phyloP scores from a whole-genome alignment of 2,329 filamentous ascomycete species.

The Geosmithia flava region DNA sequence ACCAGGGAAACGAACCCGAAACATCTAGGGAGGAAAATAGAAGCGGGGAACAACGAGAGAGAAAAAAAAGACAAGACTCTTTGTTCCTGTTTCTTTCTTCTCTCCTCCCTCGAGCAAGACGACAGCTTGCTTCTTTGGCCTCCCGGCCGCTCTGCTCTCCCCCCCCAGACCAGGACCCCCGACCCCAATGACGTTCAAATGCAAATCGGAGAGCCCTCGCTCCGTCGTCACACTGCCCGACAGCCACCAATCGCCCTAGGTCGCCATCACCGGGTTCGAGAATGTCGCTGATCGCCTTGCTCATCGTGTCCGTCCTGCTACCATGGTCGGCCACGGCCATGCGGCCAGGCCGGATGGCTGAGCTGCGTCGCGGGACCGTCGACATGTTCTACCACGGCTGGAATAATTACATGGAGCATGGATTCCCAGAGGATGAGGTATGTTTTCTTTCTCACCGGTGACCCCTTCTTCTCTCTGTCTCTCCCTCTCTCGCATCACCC shows the following conservation, averaged over 20 bases:
- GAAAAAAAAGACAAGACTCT: no score
- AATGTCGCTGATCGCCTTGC: conserved; percentile 14
- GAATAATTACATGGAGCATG: conserved; percentile 86
- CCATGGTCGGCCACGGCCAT: conserved; percentile 36
- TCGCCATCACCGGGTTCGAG: conserved; percentile 5
- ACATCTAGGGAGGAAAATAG: no score
- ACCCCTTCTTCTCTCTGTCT: not conserved
- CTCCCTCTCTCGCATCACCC: not conserved
- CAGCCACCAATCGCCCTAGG: not conserved
- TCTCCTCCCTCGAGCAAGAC: no score
- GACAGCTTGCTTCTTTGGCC: not conserved
- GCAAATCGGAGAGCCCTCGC: conserved; percentile 1
- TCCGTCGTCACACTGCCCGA: not conserved
- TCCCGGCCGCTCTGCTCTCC: no score
- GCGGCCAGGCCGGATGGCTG: conserved; percentile 39
- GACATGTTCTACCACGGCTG: conserved; percentile 96
- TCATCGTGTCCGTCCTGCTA: conserved; percentile 17
- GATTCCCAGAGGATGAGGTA: conserved; percentile 90
- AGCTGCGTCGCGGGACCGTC: conserved; percentile 47
- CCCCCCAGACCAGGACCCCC: not conserved
- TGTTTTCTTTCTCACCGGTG: not conserved
- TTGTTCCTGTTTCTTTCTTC: no score
- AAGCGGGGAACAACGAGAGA: no score
- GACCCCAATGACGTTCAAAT: conserved; percentile 1
- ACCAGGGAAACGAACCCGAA: no score